A percentile compares a stretch with the other conserved stretches of the same genome.
Conservation (phyloP, 768 basidiomycete genomes). For the Gautieria morchelliformis region DNA sequence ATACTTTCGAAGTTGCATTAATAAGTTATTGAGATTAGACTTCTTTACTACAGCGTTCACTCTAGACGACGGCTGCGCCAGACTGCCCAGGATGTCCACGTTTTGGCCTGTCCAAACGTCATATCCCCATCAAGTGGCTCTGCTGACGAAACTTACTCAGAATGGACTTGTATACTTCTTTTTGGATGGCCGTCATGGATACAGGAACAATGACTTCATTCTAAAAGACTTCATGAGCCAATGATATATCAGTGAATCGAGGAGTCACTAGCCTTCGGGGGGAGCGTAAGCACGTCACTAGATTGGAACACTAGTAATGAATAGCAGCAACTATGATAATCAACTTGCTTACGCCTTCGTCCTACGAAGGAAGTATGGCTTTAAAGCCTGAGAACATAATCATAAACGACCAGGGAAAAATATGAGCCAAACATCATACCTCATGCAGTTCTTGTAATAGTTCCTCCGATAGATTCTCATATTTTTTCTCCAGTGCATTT, state of each 20-base stretch:
- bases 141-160: constrained; percentile 41
- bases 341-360: constrained; percentile 49
- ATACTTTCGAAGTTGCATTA: constrained; percentile 85
- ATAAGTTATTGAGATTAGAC: constrained; percentile 64
- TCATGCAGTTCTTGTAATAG: constrained; percentile 71
- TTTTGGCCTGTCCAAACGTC: constrained; percentile 49
- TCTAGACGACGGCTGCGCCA: constrained; percentile 35
- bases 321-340: neutral
- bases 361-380: constrained; percentile 86
- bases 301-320: neutral
- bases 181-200: constrained; percentile 78
- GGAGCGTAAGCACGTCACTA: constrained; percentile 76
- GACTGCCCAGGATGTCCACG: constrained; percentile 49
- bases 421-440: constrained; percentile 35
- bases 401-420: neutral
- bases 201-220: constrained; percentile 90
- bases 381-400: constrained; percentile 2
- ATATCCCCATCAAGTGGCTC: constrained; percentile 14
- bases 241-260: constrained; percentile 18
- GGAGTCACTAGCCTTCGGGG: constrained; percentile 51
- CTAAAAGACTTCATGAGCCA: constrained; percentile 27
- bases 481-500: constrained; percentile 59
- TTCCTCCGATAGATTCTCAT: constrained; percentile 71
- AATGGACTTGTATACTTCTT: constrained; percentile 80
- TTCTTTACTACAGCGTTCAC: constrained; percentile 29